Percentiles rank a stretch among this genome's conserved stretches.
Evolutionary conservation across 1,284 basidiomycete species (phyloP).

Genomic region (Ustilago trichophora): DNA sequence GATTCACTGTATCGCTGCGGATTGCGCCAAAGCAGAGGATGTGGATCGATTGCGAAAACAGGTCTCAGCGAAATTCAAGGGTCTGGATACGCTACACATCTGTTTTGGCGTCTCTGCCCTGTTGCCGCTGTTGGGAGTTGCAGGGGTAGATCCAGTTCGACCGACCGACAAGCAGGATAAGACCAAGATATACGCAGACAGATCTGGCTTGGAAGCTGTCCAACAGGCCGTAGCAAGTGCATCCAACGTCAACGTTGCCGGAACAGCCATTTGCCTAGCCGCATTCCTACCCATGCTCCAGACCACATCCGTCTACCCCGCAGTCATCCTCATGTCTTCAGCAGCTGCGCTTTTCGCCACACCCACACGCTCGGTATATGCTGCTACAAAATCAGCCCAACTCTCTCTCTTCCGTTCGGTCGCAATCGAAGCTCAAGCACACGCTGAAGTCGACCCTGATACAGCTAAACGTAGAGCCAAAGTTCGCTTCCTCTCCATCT

Average conservation of each 20-base stretch:
- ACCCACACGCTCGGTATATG: slow-evolving; percentile 85
- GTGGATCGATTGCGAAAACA: slow-evolving; percentile 74
- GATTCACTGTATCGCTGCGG: slow-evolving; percentile 69
- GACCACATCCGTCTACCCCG: slow-evolving; percentile 75
- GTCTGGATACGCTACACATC: slow-evolving; percentile 84
- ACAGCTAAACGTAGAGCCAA: slow-evolving; percentile 20
- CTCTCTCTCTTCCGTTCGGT: slow-evolving; percentile 80
- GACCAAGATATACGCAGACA: slow-evolving; percentile 70
- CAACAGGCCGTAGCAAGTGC: slow-evolving; percentile 66
- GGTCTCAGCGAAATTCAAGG: slow-evolving; percentile 74
- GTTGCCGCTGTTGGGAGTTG: slow-evolving; percentile 78
- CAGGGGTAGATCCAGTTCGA: slow-evolving; percentile 72
- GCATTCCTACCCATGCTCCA: slow-evolving; percentile 76
- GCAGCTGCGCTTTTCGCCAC: slow-evolving; percentile 82
- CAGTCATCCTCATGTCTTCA: slow-evolving; percentile 81
- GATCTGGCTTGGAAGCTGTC: slow-evolving; percentile 66
- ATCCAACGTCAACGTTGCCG: slow-evolving; percentile 69
- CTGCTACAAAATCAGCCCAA: slow-evolving; percentile 82
- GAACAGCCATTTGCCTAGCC: slow-evolving; percentile 69
- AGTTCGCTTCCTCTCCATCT: slow-evolving; percentile 57
- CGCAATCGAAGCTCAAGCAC: slow-evolving; percentile 74
- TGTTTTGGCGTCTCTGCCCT: slow-evolving; percentile 86
- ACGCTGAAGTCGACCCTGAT: slow-evolving; percentile 26
- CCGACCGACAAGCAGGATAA: slow-evolving; percentile 63
- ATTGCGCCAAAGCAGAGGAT: slow-evolving; percentile 76